Base-by-base conservation (phyloP, 1,284 basidiomycete species). In the Sutorius eximius region DNA sequence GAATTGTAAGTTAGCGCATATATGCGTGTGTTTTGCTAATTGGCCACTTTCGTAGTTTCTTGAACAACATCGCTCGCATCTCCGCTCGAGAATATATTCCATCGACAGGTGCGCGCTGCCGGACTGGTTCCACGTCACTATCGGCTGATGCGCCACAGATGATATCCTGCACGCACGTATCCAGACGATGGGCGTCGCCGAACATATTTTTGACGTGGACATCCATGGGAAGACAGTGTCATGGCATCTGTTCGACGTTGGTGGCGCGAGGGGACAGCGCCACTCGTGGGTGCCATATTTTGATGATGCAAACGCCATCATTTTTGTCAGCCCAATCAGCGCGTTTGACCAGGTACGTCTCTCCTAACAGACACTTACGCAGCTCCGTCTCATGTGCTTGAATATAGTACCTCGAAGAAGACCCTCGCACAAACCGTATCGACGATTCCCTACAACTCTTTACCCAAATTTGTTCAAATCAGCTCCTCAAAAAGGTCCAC, bases 401-500 rank as follows among this genome's bases (percentile, higher is more conserved):
- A 40, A 52, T 37, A 24, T 59, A 92, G 86, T 91, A 90, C 67
- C 76, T 92, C 22, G 89, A 91, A 65, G 89, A 92, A 73, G 89
- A 92, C 66, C 85, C 87, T 22, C 81, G 84, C 52, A 88, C 85
- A 43, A 92, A 92, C 62, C 77, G 89, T 52, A 90, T 92, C 41
- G 89, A 92, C 62, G 89, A 92, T 67, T 91, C 89, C 0, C 72
- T 92, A 22, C 89, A 92, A 70, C 75, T 92, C 15, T 92, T 91
- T 69, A 89, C 88, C 11, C 82, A 88, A 60, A 90, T 92, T 22
- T 91, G 89, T 65, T 86, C 86, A n/a, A 90, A 91, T 66, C 78
- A 80, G 24, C 76, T 92, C 40, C 75, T 92, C 52, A 90, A 91
- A 69, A 83, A 78, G 42, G 86, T 89, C 24, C 90, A 92, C 66